Conservation (phyloP, 306 rosid species). For the Citrullus amarus region DNA sequence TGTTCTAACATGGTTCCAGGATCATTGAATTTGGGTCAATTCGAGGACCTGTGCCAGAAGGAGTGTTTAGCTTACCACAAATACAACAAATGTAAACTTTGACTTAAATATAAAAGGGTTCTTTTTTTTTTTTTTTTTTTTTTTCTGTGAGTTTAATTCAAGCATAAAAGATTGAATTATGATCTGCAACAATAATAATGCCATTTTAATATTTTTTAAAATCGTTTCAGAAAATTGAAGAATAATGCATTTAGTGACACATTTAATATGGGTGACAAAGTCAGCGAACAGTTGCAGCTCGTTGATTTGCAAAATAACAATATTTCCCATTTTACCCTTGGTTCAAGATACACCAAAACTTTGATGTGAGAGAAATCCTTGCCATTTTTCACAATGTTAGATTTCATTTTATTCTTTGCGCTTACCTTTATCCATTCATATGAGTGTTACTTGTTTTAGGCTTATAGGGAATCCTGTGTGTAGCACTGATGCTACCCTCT, state of each 20-base stretch:
- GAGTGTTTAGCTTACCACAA: slow-evolving; percentile 53
- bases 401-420: neutral
- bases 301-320: slow-evolving; percentile 76
- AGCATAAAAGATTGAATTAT: neutral
- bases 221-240: slow-evolving; percentile 50
- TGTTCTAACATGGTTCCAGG: slow-evolving; percentile 20
- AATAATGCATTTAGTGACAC: slow-evolving; percentile 51
- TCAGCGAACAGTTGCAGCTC: slow-evolving; percentile 51
- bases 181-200: neutral
- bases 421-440: slow-evolving; percentile 10
- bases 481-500: slow-evolving; percentile 9
- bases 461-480: slow-evolving; percentile 84
- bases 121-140: too few species aligned
- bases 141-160: too few species aligned
- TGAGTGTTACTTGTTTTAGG: slow-evolving; percentile 29
- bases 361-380: slow-evolving; percentile 43
- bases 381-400: slow-evolving; percentile 1
- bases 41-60: slow-evolving; percentile 55
- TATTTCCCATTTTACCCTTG: slow-evolving; percentile 33
- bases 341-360: slow-evolving; percentile 39
- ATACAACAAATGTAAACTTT: slow-evolving; percentile 84
- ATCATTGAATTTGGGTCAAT: slow-evolving; percentile 67
- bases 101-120: neutral
- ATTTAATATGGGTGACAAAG: slow-evolving; percentile 50
- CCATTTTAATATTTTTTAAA: neutral